phyloP scores from a whole-genome alignment of 257 asterid species.

The Ophiorrhiza pumila region DNA sequence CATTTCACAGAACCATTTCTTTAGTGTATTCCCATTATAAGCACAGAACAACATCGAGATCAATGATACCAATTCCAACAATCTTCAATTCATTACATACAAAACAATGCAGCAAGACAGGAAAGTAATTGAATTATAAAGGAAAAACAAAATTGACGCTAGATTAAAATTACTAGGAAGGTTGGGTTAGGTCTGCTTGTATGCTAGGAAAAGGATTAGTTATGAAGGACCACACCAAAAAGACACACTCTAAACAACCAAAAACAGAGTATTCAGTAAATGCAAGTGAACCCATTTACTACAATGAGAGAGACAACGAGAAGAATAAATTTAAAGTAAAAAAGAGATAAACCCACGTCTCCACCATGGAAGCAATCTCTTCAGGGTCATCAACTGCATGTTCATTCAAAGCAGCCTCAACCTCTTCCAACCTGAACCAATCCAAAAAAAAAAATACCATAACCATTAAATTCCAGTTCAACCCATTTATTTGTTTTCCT shows the following conservation, averaged over 20 bases:
- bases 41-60: background rate
- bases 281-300: conserved; percentile 18
- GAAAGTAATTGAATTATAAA: background rate
- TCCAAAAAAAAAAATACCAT: conserved; percentile 12
- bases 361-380: conserved; percentile 81
- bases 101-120: background rate
- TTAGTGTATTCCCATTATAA: conserved; percentile 1
- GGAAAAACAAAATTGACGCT: conserved; percentile 6
- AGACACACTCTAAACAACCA: conserved; percentile 27
- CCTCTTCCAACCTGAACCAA: conserved; percentile 54
- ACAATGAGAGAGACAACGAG: conserved; percentile 1
- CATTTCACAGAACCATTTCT: background rate
- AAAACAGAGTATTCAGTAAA: conserved; percentile 32
- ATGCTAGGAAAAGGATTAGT: conserved; percentile 16
- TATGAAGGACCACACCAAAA: conserved; percentile 42
- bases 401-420: conserved; percentile 51
- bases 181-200: conserved; percentile 45
- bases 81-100: background rate
- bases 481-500: background rate
- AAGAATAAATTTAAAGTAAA: conserved; percentile 12
- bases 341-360: conserved; percentile 47
- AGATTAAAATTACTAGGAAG: conserved; percentile 6
- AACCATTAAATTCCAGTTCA: background rate
- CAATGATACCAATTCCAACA: background rate
- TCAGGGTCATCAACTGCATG: conserved; percentile 90